These are phyloP conservation scores for Corylus heterophylla DNA, from an alignment of 306 rosid species.

Conservation along the genomic window DNA sequence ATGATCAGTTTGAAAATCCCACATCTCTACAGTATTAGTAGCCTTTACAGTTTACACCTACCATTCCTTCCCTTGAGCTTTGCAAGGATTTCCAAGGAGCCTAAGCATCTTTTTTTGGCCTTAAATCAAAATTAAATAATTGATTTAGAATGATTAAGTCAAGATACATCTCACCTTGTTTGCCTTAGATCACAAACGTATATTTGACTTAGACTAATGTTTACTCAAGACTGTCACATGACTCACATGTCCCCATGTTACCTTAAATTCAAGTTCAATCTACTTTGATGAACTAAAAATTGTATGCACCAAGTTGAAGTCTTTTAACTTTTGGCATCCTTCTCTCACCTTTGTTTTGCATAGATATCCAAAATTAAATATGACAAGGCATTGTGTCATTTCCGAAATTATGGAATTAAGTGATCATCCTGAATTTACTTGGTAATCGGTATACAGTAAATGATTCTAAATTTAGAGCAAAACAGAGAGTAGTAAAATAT, in stretches of 20 bases:
- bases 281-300: not conserved
- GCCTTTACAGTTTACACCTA: not conserved
- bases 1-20: not conserved
- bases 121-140: not conserved
- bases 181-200: not conserved
- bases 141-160: not conserved
- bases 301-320: not conserved
- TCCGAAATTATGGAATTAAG: too few species aligned
- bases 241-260: constrained; percentile 1
- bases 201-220: not conserved
- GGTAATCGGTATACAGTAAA: too few species aligned
- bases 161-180: not conserved
- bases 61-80: not conserved
- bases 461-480: too few species aligned
- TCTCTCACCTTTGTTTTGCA: not conserved
- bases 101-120: not conserved
- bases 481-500: too few species aligned
- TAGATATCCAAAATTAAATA: too few species aligned
- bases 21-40: not conserved
- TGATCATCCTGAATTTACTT: too few species aligned
- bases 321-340: not conserved
- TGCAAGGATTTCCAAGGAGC: not conserved
- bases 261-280: not conserved
- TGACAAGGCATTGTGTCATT: too few species aligned
- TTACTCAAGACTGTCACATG: too few species aligned